Conservation (phyloP, 306 rosid species). For the Cucumis hystrix region DNA sequence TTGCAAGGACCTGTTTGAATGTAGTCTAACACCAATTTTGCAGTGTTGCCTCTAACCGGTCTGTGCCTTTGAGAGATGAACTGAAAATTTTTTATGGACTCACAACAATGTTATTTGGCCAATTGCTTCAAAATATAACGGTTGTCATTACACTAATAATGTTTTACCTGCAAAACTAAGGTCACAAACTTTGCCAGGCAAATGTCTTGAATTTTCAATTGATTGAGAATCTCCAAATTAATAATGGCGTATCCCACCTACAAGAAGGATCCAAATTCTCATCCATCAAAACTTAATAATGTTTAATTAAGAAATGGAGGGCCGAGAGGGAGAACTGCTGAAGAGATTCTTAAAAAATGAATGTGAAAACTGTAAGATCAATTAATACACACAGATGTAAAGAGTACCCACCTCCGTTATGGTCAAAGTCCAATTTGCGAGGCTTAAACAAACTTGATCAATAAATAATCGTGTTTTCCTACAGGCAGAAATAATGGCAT, state of each 20-base stretch:
- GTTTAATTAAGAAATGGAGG: neutral
- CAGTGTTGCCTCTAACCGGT: constrained; percentile 66
- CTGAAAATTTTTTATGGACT: constrained; percentile 29
- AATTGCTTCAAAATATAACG: neutral
- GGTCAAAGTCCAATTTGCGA: constrained; percentile 37
- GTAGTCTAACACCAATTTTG: constrained; percentile 57
- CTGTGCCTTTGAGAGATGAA: constrained; percentile 81
- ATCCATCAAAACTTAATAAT: neutral
- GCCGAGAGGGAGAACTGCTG: neutral
- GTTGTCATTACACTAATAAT: neutral
- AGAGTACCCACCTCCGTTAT: constrained; percentile 42
- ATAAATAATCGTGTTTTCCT: constrained; percentile 51
- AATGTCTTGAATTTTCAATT: constrained; percentile 34
- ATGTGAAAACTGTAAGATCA: neutral
- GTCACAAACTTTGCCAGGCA: constrained; percentile 60
- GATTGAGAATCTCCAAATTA: constrained; percentile 49
- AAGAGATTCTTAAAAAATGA: neutral
- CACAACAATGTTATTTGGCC: neutral
- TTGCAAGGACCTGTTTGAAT: constrained; percentile 57
- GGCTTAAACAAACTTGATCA: constrained; percentile 38
- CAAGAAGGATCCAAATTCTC: constrained; percentile 14
- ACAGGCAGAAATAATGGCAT: constrained; percentile 56
- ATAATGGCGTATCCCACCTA: constrained; percentile 81
- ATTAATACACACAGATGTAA: neutral
- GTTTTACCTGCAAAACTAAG: constrained; percentile 57